Conservation (phyloP, 805 yeast species). For the Hanseniaspora guilliermondii region DNA sequence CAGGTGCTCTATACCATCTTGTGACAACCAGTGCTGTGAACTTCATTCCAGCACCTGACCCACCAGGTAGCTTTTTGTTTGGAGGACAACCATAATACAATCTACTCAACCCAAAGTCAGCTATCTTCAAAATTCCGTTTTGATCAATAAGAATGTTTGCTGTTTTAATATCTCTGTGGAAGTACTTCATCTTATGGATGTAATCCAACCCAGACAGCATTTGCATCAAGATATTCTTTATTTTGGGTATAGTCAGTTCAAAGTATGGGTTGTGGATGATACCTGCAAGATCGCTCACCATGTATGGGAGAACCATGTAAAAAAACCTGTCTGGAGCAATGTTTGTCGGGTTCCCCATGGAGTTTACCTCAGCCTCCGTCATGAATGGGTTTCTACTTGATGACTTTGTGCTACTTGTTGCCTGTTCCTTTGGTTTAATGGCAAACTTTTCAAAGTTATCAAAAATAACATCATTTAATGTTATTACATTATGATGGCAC, state of each 20-base stretch:
- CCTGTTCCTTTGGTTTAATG: not conserved
- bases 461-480: conserved; percentile 66
- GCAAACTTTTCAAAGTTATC: conserved; percentile 28
- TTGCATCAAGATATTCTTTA: conserved; percentile 73
- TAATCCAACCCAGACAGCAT: conserved; percentile 68
- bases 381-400: conserved; percentile 11
- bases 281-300: conserved; percentile 87
- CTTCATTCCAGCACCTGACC: conserved; percentile 32
- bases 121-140: conserved; percentile 70
- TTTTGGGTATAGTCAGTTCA: conserved; percentile 47
- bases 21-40: conserved; percentile 77
- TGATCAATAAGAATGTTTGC: conserved; percentile 81
- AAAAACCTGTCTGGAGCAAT: conserved; percentile 32
- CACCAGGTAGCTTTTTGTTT: conserved; percentile 32
- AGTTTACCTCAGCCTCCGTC: conserved; percentile 8
- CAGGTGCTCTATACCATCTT: conserved; percentile 96
- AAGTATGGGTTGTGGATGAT: conserved; percentile 68
- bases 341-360: conserved; percentile 15
- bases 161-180: conserved; percentile 90
- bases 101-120: conserved; percentile 92
- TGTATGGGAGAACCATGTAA: conserved; percentile 84
- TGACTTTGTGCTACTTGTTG: not conserved
- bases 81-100: conserved; percentile 54
- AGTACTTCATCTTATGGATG: conserved; percentile 43
- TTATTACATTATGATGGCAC: conserved; percentile 58